Evolutionary conservation across 331 rosid species (phyloP).

Genomic region (Saraca asoca): DNA sequence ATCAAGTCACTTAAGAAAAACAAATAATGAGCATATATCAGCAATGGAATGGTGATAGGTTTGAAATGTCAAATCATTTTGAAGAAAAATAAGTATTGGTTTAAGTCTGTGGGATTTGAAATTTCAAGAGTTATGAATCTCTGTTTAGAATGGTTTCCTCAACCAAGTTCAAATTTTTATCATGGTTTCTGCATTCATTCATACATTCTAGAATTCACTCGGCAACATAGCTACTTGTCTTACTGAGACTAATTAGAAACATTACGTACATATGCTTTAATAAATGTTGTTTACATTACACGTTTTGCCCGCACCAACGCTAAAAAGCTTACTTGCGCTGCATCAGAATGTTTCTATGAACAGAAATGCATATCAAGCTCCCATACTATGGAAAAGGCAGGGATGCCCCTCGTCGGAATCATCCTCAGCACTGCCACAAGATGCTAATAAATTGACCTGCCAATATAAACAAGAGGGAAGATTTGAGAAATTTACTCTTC

Average conservation of each 20-base stretch:
- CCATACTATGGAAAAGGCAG: conserved; percentile 56
- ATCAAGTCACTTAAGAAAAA: no score
- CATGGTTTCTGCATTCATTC: no score
- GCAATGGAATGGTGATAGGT: no score
- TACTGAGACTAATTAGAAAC: conserved; percentile 3
- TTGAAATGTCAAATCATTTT: no score
- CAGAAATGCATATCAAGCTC: conserved; percentile 57
- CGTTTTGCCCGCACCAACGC: neutral
- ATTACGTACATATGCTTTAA: conserved; percentile 5
- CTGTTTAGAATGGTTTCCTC: no score
- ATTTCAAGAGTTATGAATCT: no score
- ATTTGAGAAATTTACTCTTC: conserved; percentile 3
- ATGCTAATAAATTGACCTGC: conserved; percentile 72
- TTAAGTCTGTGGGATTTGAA: no score
- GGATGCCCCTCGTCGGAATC: conserved; percentile 35
- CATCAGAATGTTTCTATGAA: conserved; percentile 3
- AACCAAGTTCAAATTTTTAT: no score
- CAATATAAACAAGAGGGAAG: neutral
- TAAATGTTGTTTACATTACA: conserved; percentile 20
- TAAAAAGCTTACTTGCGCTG: conserved; percentile 11
- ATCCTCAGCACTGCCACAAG: conserved; percentile 49
- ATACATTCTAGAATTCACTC: no score
- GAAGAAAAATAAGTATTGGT: no score
- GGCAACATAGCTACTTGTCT: neutral
- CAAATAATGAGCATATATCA: no score